These are phyloP conservation scores for Lepraria neglecta DNA, from an alignment of 495 filamentous ascomycete species.

Conservation along the genomic window DNA sequence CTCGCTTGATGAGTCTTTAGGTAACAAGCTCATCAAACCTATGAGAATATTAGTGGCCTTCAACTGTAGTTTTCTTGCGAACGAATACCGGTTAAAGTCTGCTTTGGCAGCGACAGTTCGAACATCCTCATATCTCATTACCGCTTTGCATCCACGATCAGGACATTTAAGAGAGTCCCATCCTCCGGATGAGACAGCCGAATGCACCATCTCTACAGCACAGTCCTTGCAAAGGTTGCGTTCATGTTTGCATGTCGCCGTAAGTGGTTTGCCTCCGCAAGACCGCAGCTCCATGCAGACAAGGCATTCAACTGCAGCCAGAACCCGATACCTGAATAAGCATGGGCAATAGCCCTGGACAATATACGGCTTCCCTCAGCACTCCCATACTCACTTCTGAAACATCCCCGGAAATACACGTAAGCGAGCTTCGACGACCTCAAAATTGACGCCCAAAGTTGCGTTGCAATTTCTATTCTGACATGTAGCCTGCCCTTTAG, in stretches of 20 bases:
- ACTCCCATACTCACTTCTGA: neutral
- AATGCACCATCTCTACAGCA: neutral
- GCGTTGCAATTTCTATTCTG: neutral
- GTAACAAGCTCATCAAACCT: neutral
- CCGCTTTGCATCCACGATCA: neutral
- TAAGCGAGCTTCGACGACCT: neutral
- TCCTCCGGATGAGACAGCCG: neutral
- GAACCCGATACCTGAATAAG: neutral
- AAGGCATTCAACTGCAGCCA: neutral
- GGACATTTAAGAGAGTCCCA: neutral
- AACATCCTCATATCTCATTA: neutral
- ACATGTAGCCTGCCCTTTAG: neutral
- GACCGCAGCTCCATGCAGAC: neutral
- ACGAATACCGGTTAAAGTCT: neutral
- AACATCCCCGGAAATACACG: neutral
- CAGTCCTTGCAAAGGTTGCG: conserved; percentile 1
- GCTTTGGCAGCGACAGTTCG: neutral
- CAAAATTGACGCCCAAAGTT: conserved; percentile 2
- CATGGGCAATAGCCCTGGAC: neutral
- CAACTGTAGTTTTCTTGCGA: neutral
- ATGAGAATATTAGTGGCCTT: neutral
- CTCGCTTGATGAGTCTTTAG: no score
- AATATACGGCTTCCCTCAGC: neutral
- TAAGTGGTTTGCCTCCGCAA: neutral
- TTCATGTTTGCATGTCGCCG: neutral